These are phyloP conservation scores for Colletotrichum navitas DNA, from an alignment of 2,329 filamentous ascomycete genomes.

Conservation along the genomic window DNA sequence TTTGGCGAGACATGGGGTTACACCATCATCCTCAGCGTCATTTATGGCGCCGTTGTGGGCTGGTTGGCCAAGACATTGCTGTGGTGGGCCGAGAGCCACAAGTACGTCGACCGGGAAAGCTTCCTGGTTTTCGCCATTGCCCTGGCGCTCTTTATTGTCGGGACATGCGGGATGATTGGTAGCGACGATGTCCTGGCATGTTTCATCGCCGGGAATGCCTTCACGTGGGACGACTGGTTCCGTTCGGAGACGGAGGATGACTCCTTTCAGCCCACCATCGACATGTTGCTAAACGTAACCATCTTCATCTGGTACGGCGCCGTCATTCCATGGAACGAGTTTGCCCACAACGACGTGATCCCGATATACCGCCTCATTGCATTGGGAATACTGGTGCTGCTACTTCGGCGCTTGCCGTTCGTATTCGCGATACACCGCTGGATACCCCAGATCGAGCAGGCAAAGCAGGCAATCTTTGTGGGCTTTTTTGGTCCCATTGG, in stretches of 20 bases:
- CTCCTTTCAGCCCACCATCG: conserved; percentile 91
- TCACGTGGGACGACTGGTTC: conserved; percentile 97
- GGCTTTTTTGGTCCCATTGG: conserved; percentile 96
- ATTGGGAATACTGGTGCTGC: conserved; percentile 80
- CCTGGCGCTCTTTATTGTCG: conserved; percentile 86
- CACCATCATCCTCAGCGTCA: conserved; percentile 80
- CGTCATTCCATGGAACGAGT: conserved; percentile 82
- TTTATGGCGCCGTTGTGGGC: conserved; percentile 82
- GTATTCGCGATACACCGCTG: conserved; percentile 79
- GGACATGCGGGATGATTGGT: conserved; percentile 87
- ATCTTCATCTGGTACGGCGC: conserved; percentile 95
- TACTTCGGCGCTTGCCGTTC: conserved; percentile 83
- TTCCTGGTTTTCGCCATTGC: conserved; percentile 90
- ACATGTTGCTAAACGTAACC: conserved; percentile 91
- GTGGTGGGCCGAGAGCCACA: conserved; percentile 84
- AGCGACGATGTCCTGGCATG: conserved; percentile 92
- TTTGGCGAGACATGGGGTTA: conserved; percentile 90
- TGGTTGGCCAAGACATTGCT: conserved; percentile 86
- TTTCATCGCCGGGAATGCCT: conserved; percentile 91
- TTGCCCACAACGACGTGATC: conserved; percentile 75
- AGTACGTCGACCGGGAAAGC: conserved; percentile 87
- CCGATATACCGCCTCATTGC: conserved; percentile 79
- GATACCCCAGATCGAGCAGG: conserved; percentile 83
- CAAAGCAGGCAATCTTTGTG: conserved; percentile 83
- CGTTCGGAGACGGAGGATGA: conserved; percentile 89